Evolutionary conservation across 1,139 yeast species (phyloP).

Genomic region (Debaryomyces fabryi): DNA sequence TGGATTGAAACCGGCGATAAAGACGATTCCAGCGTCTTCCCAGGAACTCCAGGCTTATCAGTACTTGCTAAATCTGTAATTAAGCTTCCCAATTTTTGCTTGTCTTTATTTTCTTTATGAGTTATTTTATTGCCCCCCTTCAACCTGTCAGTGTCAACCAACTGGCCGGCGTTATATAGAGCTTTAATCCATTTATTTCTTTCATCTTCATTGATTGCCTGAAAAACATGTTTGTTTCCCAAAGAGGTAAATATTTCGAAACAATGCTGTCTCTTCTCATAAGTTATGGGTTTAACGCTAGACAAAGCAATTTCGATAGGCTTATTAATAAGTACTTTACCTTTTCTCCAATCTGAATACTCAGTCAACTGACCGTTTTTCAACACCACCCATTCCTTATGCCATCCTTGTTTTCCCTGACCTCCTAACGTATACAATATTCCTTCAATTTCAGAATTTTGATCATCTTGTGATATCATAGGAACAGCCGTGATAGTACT

Average conservation of each 20-base stretch:
- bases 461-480: conserved; percentile 18
- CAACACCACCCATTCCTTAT: conserved; percentile 84
- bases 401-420: conserved; percentile 82
- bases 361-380: conserved; percentile 69
- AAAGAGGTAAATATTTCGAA: conserved; percentile 77
- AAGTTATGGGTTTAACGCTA: conserved; percentile 56
- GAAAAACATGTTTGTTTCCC: conserved; percentile 73
- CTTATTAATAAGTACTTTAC: conserved; percentile 60
- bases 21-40: conserved; percentile 23
- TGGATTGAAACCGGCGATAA: conserved; percentile 40
- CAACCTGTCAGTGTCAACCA: conserved; percentile 34
- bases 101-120: conserved; percentile 10
- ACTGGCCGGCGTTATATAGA: conserved; percentile 52
- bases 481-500: conserved; percentile 9
- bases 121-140: conserved; percentile 4
- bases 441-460: conserved; percentile 48
- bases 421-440: conserved; percentile 71
- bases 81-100: conserved; percentile 14
- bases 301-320: conserved; percentile 79
- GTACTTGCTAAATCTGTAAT: conserved; percentile 14
- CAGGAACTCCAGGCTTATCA: conserved; percentile 20
- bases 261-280: conserved; percentile 58
- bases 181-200: conserved; percentile 70
- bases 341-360: conserved; percentile 82
- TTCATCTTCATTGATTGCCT: conserved; percentile 73